Evolutionary conservation across 306 rosid genomes (phyloP).

Genomic region (Dalbergia oliveri): DNA sequence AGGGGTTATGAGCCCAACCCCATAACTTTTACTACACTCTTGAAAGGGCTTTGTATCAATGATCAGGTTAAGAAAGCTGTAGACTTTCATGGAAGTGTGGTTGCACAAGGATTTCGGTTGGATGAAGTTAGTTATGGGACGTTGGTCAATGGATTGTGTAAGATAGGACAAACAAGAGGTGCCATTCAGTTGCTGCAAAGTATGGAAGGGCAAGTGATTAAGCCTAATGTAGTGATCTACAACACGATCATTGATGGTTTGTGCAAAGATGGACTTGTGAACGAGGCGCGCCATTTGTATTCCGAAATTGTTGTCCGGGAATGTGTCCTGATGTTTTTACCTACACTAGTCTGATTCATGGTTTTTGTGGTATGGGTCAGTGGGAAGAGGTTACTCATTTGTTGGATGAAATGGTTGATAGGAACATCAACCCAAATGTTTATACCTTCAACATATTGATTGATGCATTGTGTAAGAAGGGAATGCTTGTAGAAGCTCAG

Average conservation of each 20-base stretch:
- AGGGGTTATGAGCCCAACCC: neutral
- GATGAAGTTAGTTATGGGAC: slow-evolving; percentile 39
- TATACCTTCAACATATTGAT: slow-evolving; percentile 26
- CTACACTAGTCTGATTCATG: neutral
- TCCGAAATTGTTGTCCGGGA: slow-evolving; percentile 33
- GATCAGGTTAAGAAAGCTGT: slow-evolving; percentile 12
- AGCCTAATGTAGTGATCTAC: slow-evolving; percentile 42
- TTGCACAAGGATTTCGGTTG: slow-evolving; percentile 24
- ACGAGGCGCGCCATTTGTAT: slow-evolving; percentile 27
- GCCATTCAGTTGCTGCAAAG: slow-evolving; percentile 1
- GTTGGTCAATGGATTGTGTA: slow-evolving; percentile 41
- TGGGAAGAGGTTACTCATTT: slow-evolving; percentile 11
- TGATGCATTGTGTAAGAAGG: slow-evolving; percentile 42
- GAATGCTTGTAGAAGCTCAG: slow-evolving; percentile 22
- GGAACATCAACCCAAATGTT: neutral
- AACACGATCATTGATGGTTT: slow-evolving; percentile 39
- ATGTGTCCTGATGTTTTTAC: slow-evolving; percentile 40
- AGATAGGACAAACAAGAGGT: neutral
- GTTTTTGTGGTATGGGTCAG: slow-evolving; percentile 15
- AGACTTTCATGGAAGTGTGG: slow-evolving; percentile 29
- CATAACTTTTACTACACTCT: neutral
- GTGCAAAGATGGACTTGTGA: slow-evolving; percentile 32
- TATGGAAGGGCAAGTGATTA: neutral
- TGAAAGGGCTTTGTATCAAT: slow-evolving; percentile 31
- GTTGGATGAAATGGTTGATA: slow-evolving; percentile 14